Evolutionary conservation across 2,329 filamentous ascomycete species (phyloP).

Genomic region (Ophiostoma sp.): DNA sequence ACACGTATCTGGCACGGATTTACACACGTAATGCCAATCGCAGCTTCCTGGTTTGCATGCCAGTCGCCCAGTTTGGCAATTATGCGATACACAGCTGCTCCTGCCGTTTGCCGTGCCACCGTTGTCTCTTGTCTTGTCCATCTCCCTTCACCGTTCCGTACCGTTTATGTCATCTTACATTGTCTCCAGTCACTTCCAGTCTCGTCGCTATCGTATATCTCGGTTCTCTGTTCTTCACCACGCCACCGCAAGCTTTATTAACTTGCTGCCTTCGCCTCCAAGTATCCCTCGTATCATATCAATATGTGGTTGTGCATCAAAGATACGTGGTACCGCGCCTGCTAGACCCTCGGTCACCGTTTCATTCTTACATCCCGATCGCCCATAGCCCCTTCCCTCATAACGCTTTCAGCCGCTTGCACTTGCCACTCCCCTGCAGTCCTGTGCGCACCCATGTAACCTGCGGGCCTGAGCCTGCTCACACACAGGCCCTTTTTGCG

Average conservation of each 20-base stretch:
- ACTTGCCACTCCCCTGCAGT: too few species aligned
- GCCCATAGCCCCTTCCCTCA: too few species aligned
- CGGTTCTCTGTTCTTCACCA: constrained; percentile 1
- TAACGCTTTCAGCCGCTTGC: too few species aligned
- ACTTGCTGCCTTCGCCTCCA: background rate
- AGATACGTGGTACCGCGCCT: too few species aligned
- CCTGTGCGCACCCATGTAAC: too few species aligned
- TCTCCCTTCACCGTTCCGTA: background rate
- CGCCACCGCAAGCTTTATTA: background rate
- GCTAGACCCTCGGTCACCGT: too few species aligned
- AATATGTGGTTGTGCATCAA: too few species aligned
- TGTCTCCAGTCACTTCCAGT: background rate
- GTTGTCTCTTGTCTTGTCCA: background rate
- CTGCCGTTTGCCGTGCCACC: background rate
- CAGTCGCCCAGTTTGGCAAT: background rate
- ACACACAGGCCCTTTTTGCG: background rate
- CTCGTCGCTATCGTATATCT: background rate
- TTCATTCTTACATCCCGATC: too few species aligned
- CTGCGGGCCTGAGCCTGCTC: too few species aligned
- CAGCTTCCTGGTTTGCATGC: background rate
- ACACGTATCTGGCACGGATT: background rate
- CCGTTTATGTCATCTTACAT: background rate
- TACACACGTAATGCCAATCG: constrained; percentile 4
- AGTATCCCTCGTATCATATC: background rate
- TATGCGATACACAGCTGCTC: background rate